These are phyloP conservation scores for Mitragyna speciosa DNA, from an alignment of 257 asterid genomes.

Conservation along the genomic window DNA sequence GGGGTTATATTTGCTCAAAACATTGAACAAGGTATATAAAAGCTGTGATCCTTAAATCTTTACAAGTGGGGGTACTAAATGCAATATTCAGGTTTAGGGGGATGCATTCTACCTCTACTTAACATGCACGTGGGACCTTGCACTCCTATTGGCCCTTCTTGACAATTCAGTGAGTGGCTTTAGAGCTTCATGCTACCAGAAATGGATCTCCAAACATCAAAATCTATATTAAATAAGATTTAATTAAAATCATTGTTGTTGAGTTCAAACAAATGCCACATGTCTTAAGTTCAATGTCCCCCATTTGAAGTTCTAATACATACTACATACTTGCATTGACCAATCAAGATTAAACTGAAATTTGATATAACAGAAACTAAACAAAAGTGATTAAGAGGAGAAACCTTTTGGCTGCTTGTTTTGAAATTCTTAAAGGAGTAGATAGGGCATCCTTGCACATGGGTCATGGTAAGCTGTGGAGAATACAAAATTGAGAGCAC, in stretches of 20 bases:
- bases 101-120: constrained; percentile 34
- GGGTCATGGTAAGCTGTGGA: constrained; percentile 46
- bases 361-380: not conserved
- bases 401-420: constrained; percentile 20
- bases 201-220: not conserved
- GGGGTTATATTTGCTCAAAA: constrained; percentile 28
- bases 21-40: constrained; percentile 38
- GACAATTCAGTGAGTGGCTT: constrained; percentile 27
- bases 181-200: constrained; percentile 11
- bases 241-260: not conserved
- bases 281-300: not conserved
- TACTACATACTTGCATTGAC: not conserved
- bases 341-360: constrained; percentile 17
- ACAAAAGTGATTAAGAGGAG: constrained; percentile 6
- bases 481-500: constrained; percentile 21
- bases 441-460: constrained; percentile 43
- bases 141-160: constrained; percentile 29
- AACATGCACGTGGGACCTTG: constrained; percentile 33
- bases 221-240: not conserved
- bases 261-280: constrained; percentile 8
- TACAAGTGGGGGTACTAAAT: constrained; percentile 40
- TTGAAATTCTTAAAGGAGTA: not conserved
- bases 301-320: not conserved
- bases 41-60: constrained; percentile 36
- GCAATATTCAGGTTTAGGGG: constrained; percentile 37